Percentiles rank a stretch among this genome's conserved stretches.
These are phyloP conservation scores for Prunus kanzakura DNA, from an alignment of 306 rosid genomes.

Conservation along the genomic window DNA sequence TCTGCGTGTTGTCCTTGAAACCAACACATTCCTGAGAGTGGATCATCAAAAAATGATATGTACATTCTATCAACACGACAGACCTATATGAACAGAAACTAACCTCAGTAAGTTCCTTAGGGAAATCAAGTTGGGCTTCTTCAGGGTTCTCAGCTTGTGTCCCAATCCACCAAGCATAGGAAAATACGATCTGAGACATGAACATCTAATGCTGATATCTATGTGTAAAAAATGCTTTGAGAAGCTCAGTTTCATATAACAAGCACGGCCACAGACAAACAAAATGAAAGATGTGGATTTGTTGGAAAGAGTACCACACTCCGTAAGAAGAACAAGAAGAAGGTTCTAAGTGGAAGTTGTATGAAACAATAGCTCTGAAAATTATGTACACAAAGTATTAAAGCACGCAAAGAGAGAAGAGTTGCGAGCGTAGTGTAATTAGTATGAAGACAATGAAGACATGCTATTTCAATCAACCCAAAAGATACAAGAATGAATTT, in stretches of 20 bases:
- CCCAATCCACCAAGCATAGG: slow-evolving; percentile 98
- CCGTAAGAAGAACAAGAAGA: neutral
- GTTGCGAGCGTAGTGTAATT: neutral
- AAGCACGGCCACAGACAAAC: neutral
- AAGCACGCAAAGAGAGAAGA: neutral
- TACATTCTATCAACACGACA: slow-evolving; percentile 8
- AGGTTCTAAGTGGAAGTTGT: neutral
- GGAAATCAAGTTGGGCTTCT: slow-evolving; percentile 74
- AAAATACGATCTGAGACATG: slow-evolving; percentile 67
- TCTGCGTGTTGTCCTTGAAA: slow-evolving; percentile 59
- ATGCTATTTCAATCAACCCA: neutral
- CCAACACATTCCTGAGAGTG: slow-evolving; percentile 4
- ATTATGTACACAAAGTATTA: neutral
- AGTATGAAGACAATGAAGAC: neutral
- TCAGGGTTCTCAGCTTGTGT: slow-evolving; percentile 73
- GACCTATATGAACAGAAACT: slow-evolving; percentile 19
- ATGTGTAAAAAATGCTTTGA: neutral
- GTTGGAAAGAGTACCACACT: neutral
- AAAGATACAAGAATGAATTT: neutral
- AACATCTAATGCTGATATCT: slow-evolving; percentile 14
- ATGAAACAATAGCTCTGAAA: neutral
- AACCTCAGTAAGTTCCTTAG: slow-evolving; percentile 61
- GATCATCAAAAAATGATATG: slow-evolving; percentile 19
- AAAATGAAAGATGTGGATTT: neutral
- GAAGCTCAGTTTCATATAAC: neutral